phyloP scores from a whole-genome alignment of 1,139 yeast genomes.

The Suhomyces ambrosiae region DNA sequence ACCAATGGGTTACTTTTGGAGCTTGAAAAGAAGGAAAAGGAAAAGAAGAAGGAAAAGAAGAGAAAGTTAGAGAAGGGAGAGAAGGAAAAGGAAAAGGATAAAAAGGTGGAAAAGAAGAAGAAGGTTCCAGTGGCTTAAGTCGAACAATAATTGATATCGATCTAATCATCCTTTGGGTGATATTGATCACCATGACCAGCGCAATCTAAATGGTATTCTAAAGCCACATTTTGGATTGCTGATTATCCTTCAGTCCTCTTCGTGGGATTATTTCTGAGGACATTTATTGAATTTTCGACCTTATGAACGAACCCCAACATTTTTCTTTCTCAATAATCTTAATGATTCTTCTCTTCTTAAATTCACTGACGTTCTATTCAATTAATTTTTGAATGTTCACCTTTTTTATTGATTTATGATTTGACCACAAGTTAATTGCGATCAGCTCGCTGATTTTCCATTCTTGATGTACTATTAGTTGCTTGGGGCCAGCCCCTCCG shows the following conservation, averaged over 20 bases:
- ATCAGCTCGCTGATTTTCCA: background rate
- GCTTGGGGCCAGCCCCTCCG: conserved; percentile 12
- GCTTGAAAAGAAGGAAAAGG: conserved; percentile 18
- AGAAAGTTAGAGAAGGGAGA: conserved; percentile 22
- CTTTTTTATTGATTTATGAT: too few species aligned
- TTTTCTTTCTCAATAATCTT: too few species aligned
- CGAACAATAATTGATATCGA: background rate
- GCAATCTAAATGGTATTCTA: too few species aligned
- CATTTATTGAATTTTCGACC: too few species aligned
- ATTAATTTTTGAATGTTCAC: too few species aligned
- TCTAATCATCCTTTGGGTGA: too few species aligned
- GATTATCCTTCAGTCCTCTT: too few species aligned
- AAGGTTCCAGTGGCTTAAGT: background rate
- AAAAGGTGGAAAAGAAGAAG: conserved; percentile 14
- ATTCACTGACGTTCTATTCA: background rate
- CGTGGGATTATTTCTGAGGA: too few species aligned
- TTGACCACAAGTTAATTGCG: background rate
- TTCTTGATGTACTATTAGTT: conserved; percentile 10
- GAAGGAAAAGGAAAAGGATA: conserved; percentile 19
- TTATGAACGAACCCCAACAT: too few species aligned
- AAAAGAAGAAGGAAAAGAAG: conserved; percentile 32
- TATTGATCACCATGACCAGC: too few species aligned
- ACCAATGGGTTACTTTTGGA: conserved; percentile 5
- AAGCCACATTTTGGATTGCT: too few species aligned
- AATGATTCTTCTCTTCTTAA: background rate